These are phyloP conservation scores for Globisporangium ultimum DNA, from an alignment of 352 stramenopile species.

Conservation along the genomic window DNA sequence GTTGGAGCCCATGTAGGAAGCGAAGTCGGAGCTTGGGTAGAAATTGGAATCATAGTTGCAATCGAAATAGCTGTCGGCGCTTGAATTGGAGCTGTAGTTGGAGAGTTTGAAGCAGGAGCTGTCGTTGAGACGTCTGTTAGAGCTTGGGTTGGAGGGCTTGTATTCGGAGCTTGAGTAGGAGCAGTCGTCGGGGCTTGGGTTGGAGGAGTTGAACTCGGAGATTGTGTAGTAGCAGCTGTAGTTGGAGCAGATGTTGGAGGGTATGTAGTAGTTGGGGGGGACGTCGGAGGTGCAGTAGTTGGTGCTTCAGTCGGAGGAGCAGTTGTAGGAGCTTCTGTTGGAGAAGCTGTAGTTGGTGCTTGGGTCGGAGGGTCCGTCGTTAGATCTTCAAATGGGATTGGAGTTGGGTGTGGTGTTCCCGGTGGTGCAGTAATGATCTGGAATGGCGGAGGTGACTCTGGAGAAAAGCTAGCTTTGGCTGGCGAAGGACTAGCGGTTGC, in stretches of 20 bases:
- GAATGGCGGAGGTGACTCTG: not conserved
- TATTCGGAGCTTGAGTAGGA: not conserved
- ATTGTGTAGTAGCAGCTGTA: slow-evolving; percentile 2
- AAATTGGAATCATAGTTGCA: slow-evolving; percentile 1
- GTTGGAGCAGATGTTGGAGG: slow-evolving; percentile 4
- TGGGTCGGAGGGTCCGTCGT: not conserved
- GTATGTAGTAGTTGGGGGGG: no score
- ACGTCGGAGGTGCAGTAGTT: not conserved
- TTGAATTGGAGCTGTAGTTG: not conserved
- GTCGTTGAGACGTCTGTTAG: slow-evolving; percentile 5
- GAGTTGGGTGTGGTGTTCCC: not conserved
- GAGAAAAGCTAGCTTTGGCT: not conserved
- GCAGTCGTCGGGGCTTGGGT: not conserved
- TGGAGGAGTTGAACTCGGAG: not conserved
- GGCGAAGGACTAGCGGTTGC: not conserved
- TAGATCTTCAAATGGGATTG: not conserved
- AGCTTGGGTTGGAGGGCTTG: slow-evolving; percentile 5
- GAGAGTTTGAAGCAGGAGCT: not conserved
- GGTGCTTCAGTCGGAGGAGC: not conserved
- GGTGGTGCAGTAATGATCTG: not conserved
- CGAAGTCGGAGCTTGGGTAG: not conserved
- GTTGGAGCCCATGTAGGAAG: slow-evolving; percentile 3
- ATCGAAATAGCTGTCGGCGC: not conserved
- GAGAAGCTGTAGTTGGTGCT: not conserved
- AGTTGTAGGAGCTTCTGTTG: slow-evolving; percentile 2